Base-by-base conservation (phyloP, 768 basidiomycete species). In the Lentinus brumalis region DNA sequence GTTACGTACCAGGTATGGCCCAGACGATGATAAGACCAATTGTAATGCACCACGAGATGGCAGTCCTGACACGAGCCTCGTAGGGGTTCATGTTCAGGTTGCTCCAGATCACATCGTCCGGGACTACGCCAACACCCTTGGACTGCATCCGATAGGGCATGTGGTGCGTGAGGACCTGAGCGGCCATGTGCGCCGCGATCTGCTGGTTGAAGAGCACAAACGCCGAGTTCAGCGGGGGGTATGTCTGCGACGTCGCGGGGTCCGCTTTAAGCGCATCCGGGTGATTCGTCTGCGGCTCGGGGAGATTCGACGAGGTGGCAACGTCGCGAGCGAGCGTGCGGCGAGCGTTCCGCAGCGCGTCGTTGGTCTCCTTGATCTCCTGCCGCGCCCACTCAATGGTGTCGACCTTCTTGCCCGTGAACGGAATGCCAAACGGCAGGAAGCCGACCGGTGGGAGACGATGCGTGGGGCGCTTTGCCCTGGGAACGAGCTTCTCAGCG, bases 201-300 rank as follows among this genome's bases (percentile, higher is more conserved):
- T 98, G 96, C 66, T 86, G 82, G 73, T 94, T 86, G 82, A 98
- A 98, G 21, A 91, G 88, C 60, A 98, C 81, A 73, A 98, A 98
- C 8, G 90, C 90, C 35, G 87, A 89, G 67, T 75, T 75, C 32
- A 69, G 67, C 14, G 75, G 74, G 12, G 73, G 72, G 56, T 75
- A 74, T 12, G 70, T 72, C 62, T 72, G 72, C 26, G 62, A 50
- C 52, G 64, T 51, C 49, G 65, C 63, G 10, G 66, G 38, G 21
- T 59, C 62, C 10, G 67, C 59, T 59, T 69, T 70, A 3, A 74
- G 52, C 55, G 60, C 64, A 50, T 71, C 72, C 5, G 68, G 66
- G 57, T 69, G 66, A 40, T 58, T 63, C 26, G 65, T 63, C 35
- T 53, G 54, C 16, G 66, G 42, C 2, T 64, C 62, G 12, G 70